Evolutionary conservation across 202 grass and related monocot genomes (phyloP), one percentile per base, ranked within the genome.

Genomic region (Bolboschoenoplectus hybrid): DNA sequence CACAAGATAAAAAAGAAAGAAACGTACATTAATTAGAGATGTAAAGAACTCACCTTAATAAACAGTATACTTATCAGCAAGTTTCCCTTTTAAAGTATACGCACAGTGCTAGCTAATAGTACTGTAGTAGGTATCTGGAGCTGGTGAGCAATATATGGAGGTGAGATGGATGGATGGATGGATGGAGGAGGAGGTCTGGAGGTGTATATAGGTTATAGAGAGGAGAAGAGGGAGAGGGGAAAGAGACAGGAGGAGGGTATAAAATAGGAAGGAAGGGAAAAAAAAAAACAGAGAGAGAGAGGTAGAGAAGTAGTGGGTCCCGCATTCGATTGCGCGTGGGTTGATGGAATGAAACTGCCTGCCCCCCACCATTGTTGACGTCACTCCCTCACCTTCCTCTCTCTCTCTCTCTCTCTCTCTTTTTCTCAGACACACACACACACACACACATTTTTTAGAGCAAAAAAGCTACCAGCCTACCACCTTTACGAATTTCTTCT

Each of bases 311-410:
- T 26, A 26, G 74, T 76, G 47, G 87, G 51, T 0, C 82, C 81
- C 65, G 62, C 67, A 16, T 51, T 80, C 44, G 57, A 85, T 90
- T 90, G 85, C 89, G 82, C 81, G 82, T 92, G 84, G 74, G 81
- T 87, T 84, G 84, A 72, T 47, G 70, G 78, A 87, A 85, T 83
- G 92, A 84, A 89, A 71, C 52, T 46, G 65, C 49, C 10, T 56
- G 81, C n/a, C 14, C n/a, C 14, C 67, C 62, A 63, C 35, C 71
- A 50, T 80, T 65, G 62, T 46, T 75, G 73, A 87, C 85, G 85
- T 89, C 88, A 86, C 79, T 36, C n/a, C 39, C 52, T 67, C 84
- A 16, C 66, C 83, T 26, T 87, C 51, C 40, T 75, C 20, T 84
- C 51, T 50, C 32, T 34, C 67, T 55, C 86, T 67, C 55, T 46